Evolutionary conservation across 768 basidiomycete species (phyloP).

Genomic region (Kwoniella sp.): DNA sequence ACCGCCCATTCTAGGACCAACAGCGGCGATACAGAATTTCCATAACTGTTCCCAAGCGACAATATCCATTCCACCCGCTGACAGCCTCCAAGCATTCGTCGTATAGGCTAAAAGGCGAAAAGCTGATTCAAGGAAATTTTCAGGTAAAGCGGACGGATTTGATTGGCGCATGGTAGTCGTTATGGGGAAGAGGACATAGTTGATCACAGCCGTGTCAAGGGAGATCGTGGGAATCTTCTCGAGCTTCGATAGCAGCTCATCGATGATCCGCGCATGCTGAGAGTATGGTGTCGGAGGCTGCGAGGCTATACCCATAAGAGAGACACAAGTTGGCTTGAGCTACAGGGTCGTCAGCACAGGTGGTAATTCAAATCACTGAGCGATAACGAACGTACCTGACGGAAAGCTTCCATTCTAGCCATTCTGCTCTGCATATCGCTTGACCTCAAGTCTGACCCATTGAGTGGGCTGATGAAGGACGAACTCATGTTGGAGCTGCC

Average conservation of each 20-base stretch:
- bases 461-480: not conserved
- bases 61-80: conserved; percentile 59
- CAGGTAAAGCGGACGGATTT: conserved; percentile 68
- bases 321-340: conserved; percentile 77
- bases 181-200: conserved; percentile 85
- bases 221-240: conserved; percentile 58
- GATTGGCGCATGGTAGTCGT: conserved; percentile 82
- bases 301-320: conserved; percentile 71
- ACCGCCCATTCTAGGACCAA: conserved; percentile 68
- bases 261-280: conserved; percentile 63
- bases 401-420: conserved; percentile 43
- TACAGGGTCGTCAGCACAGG: conserved; percentile 22
- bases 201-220: conserved; percentile 67
- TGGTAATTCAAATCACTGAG: not conserved
- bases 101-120: conserved; percentile 66
- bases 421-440: conserved; percentile 3
- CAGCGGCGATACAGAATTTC: conserved; percentile 60
- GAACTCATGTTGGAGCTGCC: no score
- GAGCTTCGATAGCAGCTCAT: conserved; percentile 62
- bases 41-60: conserved; percentile 83
- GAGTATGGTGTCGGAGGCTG: conserved; percentile 63
- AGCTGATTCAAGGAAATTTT: conserved; percentile 76
- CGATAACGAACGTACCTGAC: conserved; percentile 32
- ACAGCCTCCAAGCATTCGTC: conserved; percentile 72
- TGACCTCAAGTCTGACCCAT: not conserved